Evolutionary conservation across 2,329 filamentous ascomycete genomes (phyloP).

Genomic region (Colletotrichum zoysiae): DNA sequence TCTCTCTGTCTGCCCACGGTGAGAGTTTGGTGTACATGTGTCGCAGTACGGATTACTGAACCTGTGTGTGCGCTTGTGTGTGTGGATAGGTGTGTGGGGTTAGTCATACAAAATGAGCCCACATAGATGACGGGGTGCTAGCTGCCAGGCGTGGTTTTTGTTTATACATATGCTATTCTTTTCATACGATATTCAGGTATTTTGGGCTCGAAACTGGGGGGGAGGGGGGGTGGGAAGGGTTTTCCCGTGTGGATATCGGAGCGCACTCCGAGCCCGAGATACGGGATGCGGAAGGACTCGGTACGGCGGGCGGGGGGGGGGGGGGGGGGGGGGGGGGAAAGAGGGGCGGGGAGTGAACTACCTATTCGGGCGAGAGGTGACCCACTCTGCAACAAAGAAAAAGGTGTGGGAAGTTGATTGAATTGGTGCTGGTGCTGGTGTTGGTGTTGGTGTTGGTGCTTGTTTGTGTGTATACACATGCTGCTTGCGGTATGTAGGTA

Average conservation of each 20-base stretch:
- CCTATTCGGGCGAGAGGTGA: background rate
- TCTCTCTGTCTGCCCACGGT: conserved; percentile 2
- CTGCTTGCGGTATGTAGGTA: no score
- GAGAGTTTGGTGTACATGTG: conserved; percentile 23
- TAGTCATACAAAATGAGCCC: no score
- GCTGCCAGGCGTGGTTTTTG: no score
- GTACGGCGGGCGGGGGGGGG: background rate
- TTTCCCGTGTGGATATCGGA: conserved; percentile 24
- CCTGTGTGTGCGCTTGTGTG: background rate
- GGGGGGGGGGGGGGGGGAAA: background rate
- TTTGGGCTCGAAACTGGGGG: background rate
- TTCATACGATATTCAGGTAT: background rate
- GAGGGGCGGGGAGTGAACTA: background rate
- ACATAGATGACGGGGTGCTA: no score
- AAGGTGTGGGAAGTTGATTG: background rate
- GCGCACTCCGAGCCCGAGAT: conserved; percentile 37
- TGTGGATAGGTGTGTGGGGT: no score
- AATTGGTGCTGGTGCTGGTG: background rate
- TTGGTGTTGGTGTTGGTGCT: no score
- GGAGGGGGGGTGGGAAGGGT: background rate
- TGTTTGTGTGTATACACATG: no score
- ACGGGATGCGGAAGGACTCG: conserved; percentile 28
- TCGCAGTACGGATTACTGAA: conserved; percentile 1
- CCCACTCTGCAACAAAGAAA: background rate
- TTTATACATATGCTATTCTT: background rate